phyloP scores from a whole-genome alignment of 2,329 filamentous ascomycete species.

The Pestalotiopsis sp. region DNA sequence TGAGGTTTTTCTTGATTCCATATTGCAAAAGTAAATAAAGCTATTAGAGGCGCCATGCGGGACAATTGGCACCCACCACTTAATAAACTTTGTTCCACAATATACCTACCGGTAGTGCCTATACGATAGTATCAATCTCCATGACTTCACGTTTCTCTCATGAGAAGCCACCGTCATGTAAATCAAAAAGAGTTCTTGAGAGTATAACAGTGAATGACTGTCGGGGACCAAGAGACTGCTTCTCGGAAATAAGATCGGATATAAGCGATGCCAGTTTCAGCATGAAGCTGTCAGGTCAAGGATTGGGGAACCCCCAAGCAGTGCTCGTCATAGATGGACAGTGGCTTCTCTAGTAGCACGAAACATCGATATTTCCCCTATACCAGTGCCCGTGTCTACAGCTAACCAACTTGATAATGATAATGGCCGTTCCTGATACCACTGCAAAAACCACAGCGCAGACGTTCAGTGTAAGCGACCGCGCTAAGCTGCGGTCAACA shows the following conservation, averaged over 20 bases:
- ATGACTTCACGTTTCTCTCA: neutral
- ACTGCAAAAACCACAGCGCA: neutral
- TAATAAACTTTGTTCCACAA: no score
- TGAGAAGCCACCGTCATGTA: neutral
- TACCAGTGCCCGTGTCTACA: no score
- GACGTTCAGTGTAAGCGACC: conserved; percentile 6
- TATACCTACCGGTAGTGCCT: no score
- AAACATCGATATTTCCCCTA: no score
- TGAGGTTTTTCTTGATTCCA: neutral
- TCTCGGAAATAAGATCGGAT: neutral
- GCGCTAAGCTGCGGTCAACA: conserved; percentile 9
- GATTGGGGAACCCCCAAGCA: neutral
- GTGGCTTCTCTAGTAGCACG: no score
- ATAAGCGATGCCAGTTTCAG: neutral
- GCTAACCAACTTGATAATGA: neutral
- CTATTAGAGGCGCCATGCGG: neutral
- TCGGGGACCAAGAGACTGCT: no score
- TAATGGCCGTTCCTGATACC: neutral
- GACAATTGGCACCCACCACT: neutral
- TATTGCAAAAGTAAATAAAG: neutral
- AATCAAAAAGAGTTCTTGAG: neutral
- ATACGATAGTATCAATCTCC: no score
- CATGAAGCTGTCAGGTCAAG: neutral
- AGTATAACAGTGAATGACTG: neutral
- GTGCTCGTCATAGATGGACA: neutral